phyloP scores from a whole-genome alignment of 2,329 filamentous ascomycete genomes.

The Corynespora cassiicola region DNA sequence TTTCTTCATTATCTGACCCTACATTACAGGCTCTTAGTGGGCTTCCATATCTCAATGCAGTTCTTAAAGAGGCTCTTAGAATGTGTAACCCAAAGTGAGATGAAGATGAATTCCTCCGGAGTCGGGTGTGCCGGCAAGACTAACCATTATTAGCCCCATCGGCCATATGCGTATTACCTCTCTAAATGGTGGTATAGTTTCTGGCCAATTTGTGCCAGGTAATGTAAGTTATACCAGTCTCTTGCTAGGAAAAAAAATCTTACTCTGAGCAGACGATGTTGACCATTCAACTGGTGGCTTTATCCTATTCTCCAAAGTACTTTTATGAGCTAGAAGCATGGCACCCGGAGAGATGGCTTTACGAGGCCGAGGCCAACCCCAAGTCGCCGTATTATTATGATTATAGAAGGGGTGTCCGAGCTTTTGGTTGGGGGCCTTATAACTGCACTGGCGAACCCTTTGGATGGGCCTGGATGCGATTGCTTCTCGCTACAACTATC shows the following conservation, averaged over 20 bases:
- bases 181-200: constrained; percentile 12
- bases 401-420: constrained; percentile 6
- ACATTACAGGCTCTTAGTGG: constrained; percentile 3
- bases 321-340: constrained; percentile 12
- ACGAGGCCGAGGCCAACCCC: constrained; percentile 6
- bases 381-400: constrained; percentile 9
- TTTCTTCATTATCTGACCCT: constrained; percentile 3
- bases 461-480: constrained; percentile 11
- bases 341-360: constrained; percentile 17
- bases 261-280: constrained; percentile 6
- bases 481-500: constrained; percentile 9
- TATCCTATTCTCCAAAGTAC: constrained; percentile 5
- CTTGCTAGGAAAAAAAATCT: neutral
- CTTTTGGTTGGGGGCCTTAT: constrained; percentile 9
- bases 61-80: constrained; percentile 16
- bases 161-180: constrained; percentile 7
- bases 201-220: constrained; percentile 7
- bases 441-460: constrained; percentile 11
- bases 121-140: too few species aligned
- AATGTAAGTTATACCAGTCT: constrained; percentile 4
- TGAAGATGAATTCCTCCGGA: too few species aligned
- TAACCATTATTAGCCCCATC: constrained; percentile 7
- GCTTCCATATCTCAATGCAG: constrained; percentile 20
- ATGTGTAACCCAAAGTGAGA: constrained; percentile 17
- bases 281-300: constrained; percentile 5